Evolutionary conservation across 768 basidiomycete species (phyloP), one percentile per base, ranked within the genome.

Genomic region (Mrakia blollopis): DNA sequence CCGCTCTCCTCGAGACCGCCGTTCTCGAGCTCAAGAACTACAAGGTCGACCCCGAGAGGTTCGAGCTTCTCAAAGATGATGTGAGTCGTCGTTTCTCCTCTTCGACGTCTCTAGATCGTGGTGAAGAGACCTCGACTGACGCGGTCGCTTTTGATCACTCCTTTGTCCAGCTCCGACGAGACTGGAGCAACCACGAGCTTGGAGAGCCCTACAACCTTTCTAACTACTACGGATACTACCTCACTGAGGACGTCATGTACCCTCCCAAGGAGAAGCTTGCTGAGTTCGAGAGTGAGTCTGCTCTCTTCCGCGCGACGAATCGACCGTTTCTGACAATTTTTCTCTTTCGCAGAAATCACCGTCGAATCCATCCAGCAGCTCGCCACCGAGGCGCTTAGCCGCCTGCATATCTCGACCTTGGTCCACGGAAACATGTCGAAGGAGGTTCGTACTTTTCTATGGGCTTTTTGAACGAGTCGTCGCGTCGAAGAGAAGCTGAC

Each of bases 101-200:
- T 11, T 4, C 21, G 6, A 11, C n/a, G 72, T 7, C 41, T 23
- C 32, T 18, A 2, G 1, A 6, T 30, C 6, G 60, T 10, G 23
- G 3, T 28, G 13, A 28, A 28, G 23, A 32, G 47, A 25, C 16
- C n/a, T 50, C 47, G 28, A 41, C 44, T 52, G 54, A 50, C n/a
- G 21, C 16, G 8, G n/a, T n/a, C n/a, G n/a, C n/a, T n/a, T 73
- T 50, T 7, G 13, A 18, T 50, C 5, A 3, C 41, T 25, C 30
- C 3, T 35, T 25, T 23, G 10, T 37, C n/a, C 57, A 95, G 93
- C 86, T 90, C 57, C 88, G 89, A 83, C 87, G 90, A 78, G 88
- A 90, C 73, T 93, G 90, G 88, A 87, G 90, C 79, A 99, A 98
- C 83, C 93, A 94, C 84, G 89, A 89, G 84, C 87, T 98, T 75